Percentiles rank a stretch among this genome's conserved stretches.
phyloP scores from a whole-genome alignment of 1,284 basidiomycete genomes.

The Puccinia coronata region DNA sequence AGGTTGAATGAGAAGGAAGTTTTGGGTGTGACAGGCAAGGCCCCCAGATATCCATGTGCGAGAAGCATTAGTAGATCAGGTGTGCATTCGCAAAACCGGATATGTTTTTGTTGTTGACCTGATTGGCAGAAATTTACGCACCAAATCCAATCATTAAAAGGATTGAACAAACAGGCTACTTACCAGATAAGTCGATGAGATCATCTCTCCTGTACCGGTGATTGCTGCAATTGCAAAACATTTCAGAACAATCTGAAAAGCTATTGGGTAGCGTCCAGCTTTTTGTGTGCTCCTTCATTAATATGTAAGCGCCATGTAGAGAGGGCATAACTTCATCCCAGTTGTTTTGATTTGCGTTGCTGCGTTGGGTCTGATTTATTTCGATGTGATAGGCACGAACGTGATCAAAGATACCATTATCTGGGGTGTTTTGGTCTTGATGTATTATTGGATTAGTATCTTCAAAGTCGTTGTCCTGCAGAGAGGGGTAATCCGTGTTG shows the following conservation, averaged over 20 bases:
- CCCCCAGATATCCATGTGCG: background rate
- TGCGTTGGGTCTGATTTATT: too few relatives aligned
- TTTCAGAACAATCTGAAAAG: background rate
- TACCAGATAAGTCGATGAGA: background rate
- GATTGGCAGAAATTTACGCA: background rate
- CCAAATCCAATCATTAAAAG: background rate
- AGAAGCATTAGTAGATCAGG: background rate
- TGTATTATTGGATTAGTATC: too few relatives aligned
- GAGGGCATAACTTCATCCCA: background rate
- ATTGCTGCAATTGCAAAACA: background rate
- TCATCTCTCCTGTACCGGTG: background rate
- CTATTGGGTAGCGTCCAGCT: background rate
- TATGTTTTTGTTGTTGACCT: background rate
- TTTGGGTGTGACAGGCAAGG: background rate
- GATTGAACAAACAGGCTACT: background rate
- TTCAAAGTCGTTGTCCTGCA: too few relatives aligned
- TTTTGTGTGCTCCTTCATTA: background rate
- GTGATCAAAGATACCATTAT: too few relatives aligned
- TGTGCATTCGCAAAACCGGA: background rate
- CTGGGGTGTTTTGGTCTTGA: too few relatives aligned
- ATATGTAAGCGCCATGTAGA: background rate
- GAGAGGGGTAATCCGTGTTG: too few relatives aligned
- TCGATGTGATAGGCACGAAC: too few relatives aligned
- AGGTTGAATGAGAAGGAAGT: conserved; percentile 12
- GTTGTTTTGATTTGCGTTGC: too few relatives aligned